phyloP scores from a whole-genome alignment of 805 yeast genomes.

The Saccharomycopsis malanga region DNA sequence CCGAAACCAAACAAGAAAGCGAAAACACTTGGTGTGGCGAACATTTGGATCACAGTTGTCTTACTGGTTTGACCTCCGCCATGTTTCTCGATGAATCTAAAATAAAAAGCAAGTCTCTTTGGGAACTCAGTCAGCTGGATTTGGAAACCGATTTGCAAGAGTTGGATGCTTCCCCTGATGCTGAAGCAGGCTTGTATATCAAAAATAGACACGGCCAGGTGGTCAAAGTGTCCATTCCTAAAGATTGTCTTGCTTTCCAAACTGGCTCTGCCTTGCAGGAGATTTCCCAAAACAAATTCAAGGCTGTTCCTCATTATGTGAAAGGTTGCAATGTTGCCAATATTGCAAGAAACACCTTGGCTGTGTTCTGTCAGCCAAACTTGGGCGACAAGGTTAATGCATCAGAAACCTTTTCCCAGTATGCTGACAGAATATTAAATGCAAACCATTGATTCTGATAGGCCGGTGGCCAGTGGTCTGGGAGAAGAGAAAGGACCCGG shows the following conservation, averaged over 20 bases:
- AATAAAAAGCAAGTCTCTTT: constrained; percentile 18
- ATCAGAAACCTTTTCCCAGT: constrained; percentile 43
- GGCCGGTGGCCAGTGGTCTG: no score
- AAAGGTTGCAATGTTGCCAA: constrained; percentile 33
- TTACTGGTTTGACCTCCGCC: constrained; percentile 54
- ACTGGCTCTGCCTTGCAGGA: constrained; percentile 52
- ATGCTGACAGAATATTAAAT: constrained; percentile 35
- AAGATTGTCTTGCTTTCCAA: constrained; percentile 52
- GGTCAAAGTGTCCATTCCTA: constrained; percentile 47
- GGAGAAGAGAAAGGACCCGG: no score
- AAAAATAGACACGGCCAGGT: constrained; percentile 37
- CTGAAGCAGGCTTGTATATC: constrained; percentile 45
- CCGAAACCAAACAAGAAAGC: not conserved
- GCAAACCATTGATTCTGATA: constrained; percentile 36
- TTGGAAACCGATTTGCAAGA: constrained; percentile 11
- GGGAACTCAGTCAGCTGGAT: constrained; percentile 1
- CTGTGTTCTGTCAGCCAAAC: constrained; percentile 57
- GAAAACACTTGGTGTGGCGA: constrained; percentile 50
- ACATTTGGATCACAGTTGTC: constrained; percentile 52
- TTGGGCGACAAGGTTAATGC: constrained; percentile 41
- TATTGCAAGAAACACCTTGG: constrained; percentile 47
- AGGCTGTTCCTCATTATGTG: constrained; percentile 55
- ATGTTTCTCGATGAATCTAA: constrained; percentile 33
- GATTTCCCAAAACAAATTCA: constrained; percentile 41
- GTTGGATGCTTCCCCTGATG: constrained; percentile 35